A percentile compares a stretch with the other conserved stretches of the same genome.
phyloP scores from a whole-genome alignment of 345 rosid genomes.

The Lenwebbia sp. region DNA sequence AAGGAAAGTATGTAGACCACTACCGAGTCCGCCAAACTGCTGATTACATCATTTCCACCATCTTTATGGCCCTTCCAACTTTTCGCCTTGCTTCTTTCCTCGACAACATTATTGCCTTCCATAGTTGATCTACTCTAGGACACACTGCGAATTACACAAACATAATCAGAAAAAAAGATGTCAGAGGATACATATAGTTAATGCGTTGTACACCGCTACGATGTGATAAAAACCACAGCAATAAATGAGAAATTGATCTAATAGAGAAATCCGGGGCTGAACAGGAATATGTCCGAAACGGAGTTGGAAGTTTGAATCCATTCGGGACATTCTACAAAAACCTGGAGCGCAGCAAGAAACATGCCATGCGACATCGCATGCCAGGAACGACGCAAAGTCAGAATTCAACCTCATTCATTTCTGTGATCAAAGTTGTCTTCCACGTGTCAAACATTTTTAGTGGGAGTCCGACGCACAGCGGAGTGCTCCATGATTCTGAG shows the following conservation, averaged over 20 bases:
- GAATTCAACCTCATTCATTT: no score
- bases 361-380: background rate
- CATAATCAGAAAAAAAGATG: background rate
- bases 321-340: background rate
- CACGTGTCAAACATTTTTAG: background rate
- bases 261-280: background rate
- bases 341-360: background rate
- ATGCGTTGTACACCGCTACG: no score
- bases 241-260: background rate
- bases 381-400: background rate
- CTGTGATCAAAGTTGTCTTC: no score
- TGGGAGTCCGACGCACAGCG: fast-evolving
- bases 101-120: background rate
- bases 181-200: background rate
- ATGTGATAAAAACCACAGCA: background rate
- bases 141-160: background rate
- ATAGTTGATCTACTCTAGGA: no score
- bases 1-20: no score
- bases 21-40: background rate
- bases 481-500: background rate
- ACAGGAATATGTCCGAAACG: background rate
- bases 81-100: background rate
- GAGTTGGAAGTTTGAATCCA: background rate
- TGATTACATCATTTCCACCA: background rate
- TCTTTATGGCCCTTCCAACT: background rate